Conservation (phyloP, 768 basidiomycete species). For the Infundibulicybe gibba region DNA sequence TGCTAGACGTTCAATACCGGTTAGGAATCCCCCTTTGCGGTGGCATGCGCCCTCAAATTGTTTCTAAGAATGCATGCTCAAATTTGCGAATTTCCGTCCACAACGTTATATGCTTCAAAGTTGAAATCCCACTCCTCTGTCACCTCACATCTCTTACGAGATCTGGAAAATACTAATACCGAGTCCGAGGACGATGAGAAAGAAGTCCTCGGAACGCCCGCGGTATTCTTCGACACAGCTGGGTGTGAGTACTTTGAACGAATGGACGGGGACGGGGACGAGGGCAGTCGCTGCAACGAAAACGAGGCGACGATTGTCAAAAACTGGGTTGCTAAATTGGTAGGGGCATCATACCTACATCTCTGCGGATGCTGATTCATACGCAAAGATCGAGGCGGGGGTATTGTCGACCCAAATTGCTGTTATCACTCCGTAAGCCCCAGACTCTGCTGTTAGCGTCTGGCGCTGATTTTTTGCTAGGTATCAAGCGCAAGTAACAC, state of each 20-base stretch:
- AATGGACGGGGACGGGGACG: constrained; percentile 72
- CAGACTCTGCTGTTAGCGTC: not conserved
- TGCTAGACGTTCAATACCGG: constrained; percentile 92
- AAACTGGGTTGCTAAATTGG: constrained; percentile 79
- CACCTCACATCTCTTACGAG: constrained; percentile 64
- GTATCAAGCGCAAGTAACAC: constrained; percentile 92
- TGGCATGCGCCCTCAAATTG: not conserved
- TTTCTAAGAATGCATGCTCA: constrained; percentile 74
- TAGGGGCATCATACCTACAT: constrained; percentile 20
- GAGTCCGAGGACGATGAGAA: constrained; percentile 62
- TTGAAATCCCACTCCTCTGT: constrained; percentile 73
- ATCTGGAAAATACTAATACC: constrained; percentile 52
- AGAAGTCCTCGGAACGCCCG: constrained; percentile 71
- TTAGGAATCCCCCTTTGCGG: constrained; percentile 22
- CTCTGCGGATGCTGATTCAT: not conserved
- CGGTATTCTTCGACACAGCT: constrained; percentile 93
- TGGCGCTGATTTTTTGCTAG: constrained; percentile 27
- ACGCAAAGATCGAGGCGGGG: constrained; percentile 51
- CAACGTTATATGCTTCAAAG: constrained; percentile 71
- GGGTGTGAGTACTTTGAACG: constrained; percentile 94
- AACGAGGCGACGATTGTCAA: constrained; percentile 89
- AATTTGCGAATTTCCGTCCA: constrained; percentile 85
- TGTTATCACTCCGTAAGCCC: constrained; percentile 76
- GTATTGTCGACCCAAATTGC: constrained; percentile 73
- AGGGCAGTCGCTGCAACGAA: constrained; percentile 90